Conservation (phyloP, 768 basidiomycete species). For the Tricholoma flavovirens region DNA sequence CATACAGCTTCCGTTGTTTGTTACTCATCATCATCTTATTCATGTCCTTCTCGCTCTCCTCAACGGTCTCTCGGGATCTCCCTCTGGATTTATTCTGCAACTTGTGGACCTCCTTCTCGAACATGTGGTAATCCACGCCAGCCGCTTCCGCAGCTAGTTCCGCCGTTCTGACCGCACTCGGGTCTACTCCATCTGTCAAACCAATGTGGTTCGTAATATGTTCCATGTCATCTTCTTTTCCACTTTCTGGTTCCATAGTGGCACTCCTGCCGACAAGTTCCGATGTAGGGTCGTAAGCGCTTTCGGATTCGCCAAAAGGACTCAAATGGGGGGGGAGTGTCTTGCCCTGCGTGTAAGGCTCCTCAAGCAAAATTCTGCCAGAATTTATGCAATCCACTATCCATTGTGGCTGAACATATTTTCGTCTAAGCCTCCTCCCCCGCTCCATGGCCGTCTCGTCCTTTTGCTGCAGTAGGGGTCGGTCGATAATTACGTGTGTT, state of each 20-base stretch:
- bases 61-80: slow-evolving; percentile 22
- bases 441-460: slow-evolving; percentile 53
- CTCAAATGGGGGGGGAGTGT: slow-evolving; percentile 91
- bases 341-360: slow-evolving; percentile 79
- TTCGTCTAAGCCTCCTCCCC: slow-evolving; percentile 61
- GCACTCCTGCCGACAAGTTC: slow-evolving; percentile 30
- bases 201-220: slow-evolving; percentile 27
- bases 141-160: slow-evolving; percentile 91
- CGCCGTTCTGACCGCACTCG: slow-evolving; percentile 70
- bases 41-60: slow-evolving; percentile 71
- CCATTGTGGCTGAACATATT: slow-evolving; percentile 97
- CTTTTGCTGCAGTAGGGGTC: slow-evolving; percentile 52
- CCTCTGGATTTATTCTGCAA: slow-evolving; percentile 38
- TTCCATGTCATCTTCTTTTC: slow-evolving; percentile 26
- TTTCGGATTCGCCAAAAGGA: slow-evolving; percentile 83
- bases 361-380: slow-evolving; percentile 78
- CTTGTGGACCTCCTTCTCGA: slow-evolving; percentile 71
- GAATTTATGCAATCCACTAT: slow-evolving; percentile 93
- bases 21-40: slow-evolving; percentile 98
- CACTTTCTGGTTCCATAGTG: slow-evolving; percentile 25
- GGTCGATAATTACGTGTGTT: slow-evolving; percentile 93
- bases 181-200: slow-evolving; percentile 38
- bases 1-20: slow-evolving; percentile 88
- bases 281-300: slow-evolving; percentile 65
- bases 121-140: slow-evolving; percentile 73